Evolutionary conservation across 1,284 basidiomycete genomes (phyloP), one percentile per base, ranked within the genome.

Genomic region (Blastosporella zonata): DNA sequence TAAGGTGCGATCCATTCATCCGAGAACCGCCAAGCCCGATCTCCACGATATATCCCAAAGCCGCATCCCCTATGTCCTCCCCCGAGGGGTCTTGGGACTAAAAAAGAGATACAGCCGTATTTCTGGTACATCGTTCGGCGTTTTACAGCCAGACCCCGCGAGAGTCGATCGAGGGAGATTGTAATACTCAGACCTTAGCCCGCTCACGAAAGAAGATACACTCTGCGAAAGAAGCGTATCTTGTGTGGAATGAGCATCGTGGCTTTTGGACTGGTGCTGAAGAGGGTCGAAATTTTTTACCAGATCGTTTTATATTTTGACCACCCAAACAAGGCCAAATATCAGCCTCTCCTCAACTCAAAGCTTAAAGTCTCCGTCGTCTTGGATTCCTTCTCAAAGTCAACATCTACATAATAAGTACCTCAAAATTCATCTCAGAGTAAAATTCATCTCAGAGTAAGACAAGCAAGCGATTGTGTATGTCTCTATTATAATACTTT

Each of bases 181-280:
- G 56, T 55, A 67, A 76, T 68, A 62, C 77, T 80, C 79, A 80
- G 78, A 81, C 77, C 78, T 78, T 81, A 69, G 69, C 77, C 79
- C 76, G 73, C 77, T 79, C 76, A 72, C 67, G 56, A 76, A 50
- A 36, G 31, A 60, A 55, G 65, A 67, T 66, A 36, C 17, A 7
- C 38, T 8, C 18, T 15, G 23, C 34, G 29, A 37, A 21, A 23
- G 45, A 34, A 18, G n/a, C 13, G 58, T 59, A 46, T 54, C 65
- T 62, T 68, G 74, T 77, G 53, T 59, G 75, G 65, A 53, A 61
- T 70, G 75, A 80, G 76, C 73, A 58, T 75, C 71, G 77, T 66
- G 70, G 76, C 78, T 67, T 79, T 79, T 63, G 67, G 64, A 66
- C 71, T 76, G 73, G 66, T 57, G 59, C 54, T 29, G 31, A 33